Conservation (phyloP, 164 flowering plant species). For the Tetracentron sinense region DNA sequence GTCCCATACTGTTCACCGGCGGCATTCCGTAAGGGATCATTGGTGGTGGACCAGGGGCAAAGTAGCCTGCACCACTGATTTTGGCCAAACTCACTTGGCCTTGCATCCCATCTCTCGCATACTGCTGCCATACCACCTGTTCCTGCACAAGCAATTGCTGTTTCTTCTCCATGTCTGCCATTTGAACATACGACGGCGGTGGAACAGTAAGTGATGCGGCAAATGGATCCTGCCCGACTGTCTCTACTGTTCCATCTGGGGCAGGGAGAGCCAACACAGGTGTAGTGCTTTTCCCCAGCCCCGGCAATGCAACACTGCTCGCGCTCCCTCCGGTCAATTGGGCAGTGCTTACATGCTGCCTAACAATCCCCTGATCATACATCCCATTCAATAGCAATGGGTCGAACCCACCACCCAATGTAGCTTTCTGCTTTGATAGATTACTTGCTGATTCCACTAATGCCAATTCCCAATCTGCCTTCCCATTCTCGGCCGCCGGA, state of each 20-base stretch:
- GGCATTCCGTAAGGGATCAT: conserved; percentile 58
- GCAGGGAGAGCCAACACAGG: conserved; percentile 66
- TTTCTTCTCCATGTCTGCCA: conserved; percentile 77
- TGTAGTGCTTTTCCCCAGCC: conserved; percentile 31
- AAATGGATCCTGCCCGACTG: conserved; percentile 64
- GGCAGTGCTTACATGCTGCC: conserved; percentile 44
- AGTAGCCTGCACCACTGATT: conserved; percentile 29
- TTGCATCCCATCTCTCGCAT: conserved; percentile 65
- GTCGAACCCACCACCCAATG: conserved; percentile 66
- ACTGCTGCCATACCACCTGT: conserved; percentile 67
- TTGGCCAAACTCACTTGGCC: conserved; percentile 58
- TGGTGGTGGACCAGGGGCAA: conserved; percentile 22
- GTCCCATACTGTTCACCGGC: conserved; percentile 33
- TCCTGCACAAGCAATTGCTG: conserved; percentile 63
- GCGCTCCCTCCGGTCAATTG: conserved; percentile 61
- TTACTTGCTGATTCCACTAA: conserved; percentile 68
- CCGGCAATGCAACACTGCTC: conserved; percentile 63
- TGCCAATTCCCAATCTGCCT: conserved; percentile 85
- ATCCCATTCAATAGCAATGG: conserved; percentile 62
- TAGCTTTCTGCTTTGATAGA: conserved; percentile 56
- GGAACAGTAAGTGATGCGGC: conserved; percentile 67
- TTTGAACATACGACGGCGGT: conserved; percentile 75
- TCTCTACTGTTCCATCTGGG: conserved; percentile 51
- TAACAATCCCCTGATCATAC: conserved; percentile 75
- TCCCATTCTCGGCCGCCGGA: conserved; percentile 59